Percentiles rank a stretch among this genome's conserved stretches.
phyloP scores from a whole-genome alignment of 192 early-diverging fungal genomes.

The Ambispora gerdemannii region DNA sequence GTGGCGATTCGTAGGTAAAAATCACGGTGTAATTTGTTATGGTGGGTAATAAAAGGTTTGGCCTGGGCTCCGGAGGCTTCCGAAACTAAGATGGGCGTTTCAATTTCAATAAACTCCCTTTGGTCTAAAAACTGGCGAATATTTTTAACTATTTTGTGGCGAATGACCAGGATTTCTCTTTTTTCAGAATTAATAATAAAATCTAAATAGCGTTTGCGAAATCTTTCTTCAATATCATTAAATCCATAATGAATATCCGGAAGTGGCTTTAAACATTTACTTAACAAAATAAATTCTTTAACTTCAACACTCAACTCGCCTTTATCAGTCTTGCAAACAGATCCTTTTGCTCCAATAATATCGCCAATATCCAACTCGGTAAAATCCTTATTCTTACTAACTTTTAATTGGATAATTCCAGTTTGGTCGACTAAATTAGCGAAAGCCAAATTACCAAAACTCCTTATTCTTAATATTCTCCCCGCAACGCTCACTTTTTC shows the following conservation, averaged over 20 bases:
- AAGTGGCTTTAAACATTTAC: slow-evolving; percentile 91
- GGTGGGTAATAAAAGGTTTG: slow-evolving; percentile 98
- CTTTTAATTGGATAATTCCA: not conserved
- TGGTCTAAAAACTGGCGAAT: too few relatives aligned
- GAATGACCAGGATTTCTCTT: slow-evolving; percentile 49
- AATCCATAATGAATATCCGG: slow-evolving; percentile 83
- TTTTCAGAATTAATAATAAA: slow-evolving; percentile 66
- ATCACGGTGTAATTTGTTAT: slow-evolving; percentile 98
- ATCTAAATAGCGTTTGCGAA: slow-evolving; percentile 70
- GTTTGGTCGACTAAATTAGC: slow-evolving; percentile 8
- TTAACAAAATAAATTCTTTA: slow-evolving; percentile 63
- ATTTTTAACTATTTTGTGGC: slow-evolving; percentile 57
- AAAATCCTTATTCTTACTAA: slow-evolving; percentile 8
- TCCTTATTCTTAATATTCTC: slow-evolving; percentile 11
- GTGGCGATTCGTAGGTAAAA: slow-evolving; percentile 99
- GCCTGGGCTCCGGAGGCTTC: slow-evolving; percentile 98
- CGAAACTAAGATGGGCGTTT: slow-evolving; percentile 99
- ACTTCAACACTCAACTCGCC: slow-evolving; percentile 77
- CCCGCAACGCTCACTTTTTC: slow-evolving; percentile 4
- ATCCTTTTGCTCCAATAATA: slow-evolving; percentile 90
- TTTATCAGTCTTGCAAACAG: slow-evolving; percentile 87
- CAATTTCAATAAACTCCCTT: too few relatives aligned
- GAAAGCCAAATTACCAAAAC: slow-evolving; percentile 15
- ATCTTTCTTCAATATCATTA: slow-evolving; percentile 65
- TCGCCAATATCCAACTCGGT: slow-evolving; percentile 59